phyloP scores from a whole-genome alignment of 116 monocot genomes.

The Phalaenopsis hybrid region DNA sequence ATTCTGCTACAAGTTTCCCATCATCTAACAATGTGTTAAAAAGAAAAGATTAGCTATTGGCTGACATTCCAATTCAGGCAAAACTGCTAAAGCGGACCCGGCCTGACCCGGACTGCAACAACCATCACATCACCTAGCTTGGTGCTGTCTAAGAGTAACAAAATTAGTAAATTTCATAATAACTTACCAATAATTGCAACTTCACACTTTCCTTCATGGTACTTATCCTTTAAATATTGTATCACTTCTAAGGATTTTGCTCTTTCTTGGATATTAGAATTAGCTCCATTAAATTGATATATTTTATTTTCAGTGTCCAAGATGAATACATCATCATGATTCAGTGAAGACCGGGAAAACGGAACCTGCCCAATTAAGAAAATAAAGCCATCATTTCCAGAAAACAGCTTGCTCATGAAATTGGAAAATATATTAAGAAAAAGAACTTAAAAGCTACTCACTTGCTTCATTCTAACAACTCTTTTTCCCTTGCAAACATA shows the following conservation, averaged over 20 bases:
- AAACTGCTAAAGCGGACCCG: background rate
- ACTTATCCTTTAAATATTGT: slow-evolving; percentile 81
- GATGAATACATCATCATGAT: slow-evolving; percentile 99
- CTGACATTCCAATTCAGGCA: background rate
- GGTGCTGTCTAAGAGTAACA: background rate
- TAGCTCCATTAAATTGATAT: slow-evolving; percentile 96
- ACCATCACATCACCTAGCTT: background rate
- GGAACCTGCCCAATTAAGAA: slow-evolving; percentile 57
- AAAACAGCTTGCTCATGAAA: background rate
- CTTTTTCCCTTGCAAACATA: slow-evolving; percentile 93
- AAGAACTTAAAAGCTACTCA: slow-evolving; percentile 9
- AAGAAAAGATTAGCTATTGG: slow-evolving; percentile 1
- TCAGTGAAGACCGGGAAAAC: slow-evolving; percentile 85
- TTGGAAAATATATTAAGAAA: background rate
- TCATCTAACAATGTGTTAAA: slow-evolving; percentile 45
- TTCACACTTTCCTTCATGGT: slow-evolving; percentile 84
- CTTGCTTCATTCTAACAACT: slow-evolving; percentile 87
- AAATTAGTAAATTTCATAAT: background rate
- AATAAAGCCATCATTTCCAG: background rate
- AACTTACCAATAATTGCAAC: slow-evolving; percentile 84
- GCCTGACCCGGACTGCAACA: background rate
- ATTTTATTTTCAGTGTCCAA: slow-evolving; percentile 89
- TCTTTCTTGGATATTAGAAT: slow-evolving; percentile 97
- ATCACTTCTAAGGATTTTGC: slow-evolving; percentile 93
- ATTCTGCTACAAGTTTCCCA: slow-evolving; percentile 80